Conservation (phyloP, 202 grass and related monocot genomes). For the Bolboschoenoplectus hybrid region DNA sequence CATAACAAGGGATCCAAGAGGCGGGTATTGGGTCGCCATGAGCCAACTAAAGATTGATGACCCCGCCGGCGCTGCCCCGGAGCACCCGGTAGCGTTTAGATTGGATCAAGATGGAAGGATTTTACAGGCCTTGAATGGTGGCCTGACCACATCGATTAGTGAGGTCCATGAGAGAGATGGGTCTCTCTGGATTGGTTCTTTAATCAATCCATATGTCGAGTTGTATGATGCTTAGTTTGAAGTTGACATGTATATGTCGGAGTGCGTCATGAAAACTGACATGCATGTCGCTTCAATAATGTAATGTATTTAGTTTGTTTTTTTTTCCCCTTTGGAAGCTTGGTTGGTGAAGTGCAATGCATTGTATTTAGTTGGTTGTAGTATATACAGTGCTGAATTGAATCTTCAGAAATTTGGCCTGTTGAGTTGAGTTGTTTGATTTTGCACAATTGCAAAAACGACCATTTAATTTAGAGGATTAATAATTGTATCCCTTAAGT, state of each 20-base stretch:
- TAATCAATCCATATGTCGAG: constrained; percentile 65
- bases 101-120: constrained; percentile 38
- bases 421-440: neutral
- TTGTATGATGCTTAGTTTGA: constrained; percentile 39
- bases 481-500: neutral
- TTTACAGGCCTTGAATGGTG: constrained; percentile 51
- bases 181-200: constrained; percentile 73
- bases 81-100: constrained; percentile 60
- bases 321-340: neutral
- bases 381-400: constrained; percentile 3
- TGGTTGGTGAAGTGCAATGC: neutral
- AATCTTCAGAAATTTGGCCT: neutral
- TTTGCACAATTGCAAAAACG: neutral
- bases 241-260: neutral
- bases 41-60: constrained; percentile 56
- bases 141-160: constrained; percentile 50
- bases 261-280: neutral
- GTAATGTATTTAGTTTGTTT: neutral
- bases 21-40: constrained; percentile 75
- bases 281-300: neutral
- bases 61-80: neutral
- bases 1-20: constrained; percentile 48
- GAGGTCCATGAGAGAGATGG: constrained; percentile 71
- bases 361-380: neutral
- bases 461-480: neutral